phyloP scores from a whole-genome alignment of 768 basidiomycete genomes.

The Suillus clintonianus region DNA sequence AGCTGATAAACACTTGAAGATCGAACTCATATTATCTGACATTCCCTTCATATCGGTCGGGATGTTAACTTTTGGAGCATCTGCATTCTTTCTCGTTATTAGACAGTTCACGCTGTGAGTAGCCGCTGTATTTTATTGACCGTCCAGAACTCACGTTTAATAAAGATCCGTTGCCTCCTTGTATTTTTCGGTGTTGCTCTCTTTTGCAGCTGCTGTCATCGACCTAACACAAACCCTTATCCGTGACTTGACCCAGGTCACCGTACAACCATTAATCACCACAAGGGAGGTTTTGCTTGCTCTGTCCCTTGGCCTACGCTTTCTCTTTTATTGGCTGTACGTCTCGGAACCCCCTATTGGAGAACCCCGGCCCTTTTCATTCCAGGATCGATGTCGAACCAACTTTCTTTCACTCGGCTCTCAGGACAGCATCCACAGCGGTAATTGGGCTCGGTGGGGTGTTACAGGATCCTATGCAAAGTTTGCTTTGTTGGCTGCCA shows the following conservation, averaged over 20 bases:
- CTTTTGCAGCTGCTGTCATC: conserved; percentile 62
- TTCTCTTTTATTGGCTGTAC: conserved; percentile 70
- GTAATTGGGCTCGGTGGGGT: conserved; percentile 70
- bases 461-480: conserved; percentile 53
- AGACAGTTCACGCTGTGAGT: conserved; percentile 55
- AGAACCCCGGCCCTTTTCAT: conserved; percentile 24
- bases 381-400: conserved; percentile 5
- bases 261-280: conserved; percentile 39
- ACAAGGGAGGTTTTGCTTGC: conserved; percentile 62
- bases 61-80: conserved; percentile 61
- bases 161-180: conserved; percentile 51
- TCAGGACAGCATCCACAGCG: conserved; percentile 46
- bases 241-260: conserved; percentile 32
- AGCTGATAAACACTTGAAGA: conserved; percentile 34
- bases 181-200: conserved; percentile 56
- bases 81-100: conserved; percentile 55
- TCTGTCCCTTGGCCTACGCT: conserved; percentile 57
- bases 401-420: conserved; percentile 18
- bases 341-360: conserved; percentile 58
- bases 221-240: conserved; percentile 60
- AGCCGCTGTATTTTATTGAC: not conserved
- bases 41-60: conserved; percentile 71
- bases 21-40: conserved; percentile 58
- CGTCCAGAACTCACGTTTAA: conserved; percentile 5
- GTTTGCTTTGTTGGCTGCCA: conserved; percentile 47